A percentile compares a stretch with the other conserved stretches of the same genome.
Conservation (phyloP, 345 rosid genomes). For the Moricandia arvensis region DNA sequence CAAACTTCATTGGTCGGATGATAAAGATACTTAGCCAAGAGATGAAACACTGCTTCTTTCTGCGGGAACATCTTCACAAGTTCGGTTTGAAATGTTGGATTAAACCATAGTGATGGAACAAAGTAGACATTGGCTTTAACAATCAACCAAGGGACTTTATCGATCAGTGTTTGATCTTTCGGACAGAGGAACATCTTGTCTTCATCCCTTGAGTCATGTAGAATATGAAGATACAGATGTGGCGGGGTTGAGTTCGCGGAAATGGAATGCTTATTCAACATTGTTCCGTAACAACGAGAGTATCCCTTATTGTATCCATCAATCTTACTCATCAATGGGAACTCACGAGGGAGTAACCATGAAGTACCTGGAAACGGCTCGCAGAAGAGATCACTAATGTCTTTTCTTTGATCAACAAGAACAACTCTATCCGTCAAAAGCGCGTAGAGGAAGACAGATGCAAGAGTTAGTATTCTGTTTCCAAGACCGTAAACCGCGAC, state of each 20-base stretch:
- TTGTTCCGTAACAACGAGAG: not conserved
- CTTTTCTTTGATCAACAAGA: not conserved
- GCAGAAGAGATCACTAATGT: not conserved
- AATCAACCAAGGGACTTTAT: slow-evolving; percentile 42
- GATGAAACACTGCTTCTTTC: slow-evolving; percentile 43
- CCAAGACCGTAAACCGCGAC: not conserved
- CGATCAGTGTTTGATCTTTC: slow-evolving; percentile 19
- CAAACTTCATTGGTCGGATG: slow-evolving; percentile 48
- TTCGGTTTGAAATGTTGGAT: slow-evolving; percentile 26
- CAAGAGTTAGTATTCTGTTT: not conserved
- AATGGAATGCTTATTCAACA: not conserved
- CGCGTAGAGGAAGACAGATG: not conserved
- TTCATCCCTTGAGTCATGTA: slow-evolving; percentile 28
- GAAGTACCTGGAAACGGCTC: not conserved
- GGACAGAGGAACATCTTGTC: slow-evolving; percentile 44
- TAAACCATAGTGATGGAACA: slow-evolving; percentile 42
- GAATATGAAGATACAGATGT: slow-evolving; percentile 28
- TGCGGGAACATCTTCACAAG: slow-evolving; percentile 33
- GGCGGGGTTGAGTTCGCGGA: slow-evolving; percentile 20
- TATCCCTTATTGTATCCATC: not conserved
- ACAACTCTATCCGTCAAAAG: not conserved
- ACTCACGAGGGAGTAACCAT: not conserved
- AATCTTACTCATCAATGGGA: not conserved
- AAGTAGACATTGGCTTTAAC: slow-evolving; percentile 35
- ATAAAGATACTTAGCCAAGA: slow-evolving; percentile 40